Conservation (phyloP, 176 grass and related monocot species). For the Pontederia paniculata region DNA sequence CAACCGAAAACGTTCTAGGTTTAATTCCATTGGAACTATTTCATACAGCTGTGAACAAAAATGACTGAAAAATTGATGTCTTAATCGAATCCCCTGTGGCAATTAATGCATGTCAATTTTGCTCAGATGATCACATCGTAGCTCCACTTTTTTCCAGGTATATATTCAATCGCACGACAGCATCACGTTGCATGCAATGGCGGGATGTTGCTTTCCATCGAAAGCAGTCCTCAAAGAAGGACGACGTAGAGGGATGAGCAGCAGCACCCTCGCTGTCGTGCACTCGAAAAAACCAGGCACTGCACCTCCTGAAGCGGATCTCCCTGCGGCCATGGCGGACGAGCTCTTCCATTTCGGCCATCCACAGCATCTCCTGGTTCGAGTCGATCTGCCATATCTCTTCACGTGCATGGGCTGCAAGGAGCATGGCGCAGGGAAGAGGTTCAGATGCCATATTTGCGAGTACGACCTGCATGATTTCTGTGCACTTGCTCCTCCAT, state of each 20-base stretch:
- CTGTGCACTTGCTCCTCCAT: slow-evolving; percentile 60
- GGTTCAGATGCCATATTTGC: slow-evolving; percentile 72
- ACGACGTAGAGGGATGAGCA: slow-evolving; percentile 15
- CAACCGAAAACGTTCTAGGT: no score
- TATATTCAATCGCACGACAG: neutral
- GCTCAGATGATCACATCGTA: neutral
- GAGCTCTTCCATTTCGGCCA: slow-evolving; percentile 68
- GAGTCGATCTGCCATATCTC: slow-evolving; percentile 51
- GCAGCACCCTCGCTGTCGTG: slow-evolving; percentile 34
- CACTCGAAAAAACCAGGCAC: slow-evolving; percentile 29
- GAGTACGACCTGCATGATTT: slow-evolving; percentile 82
- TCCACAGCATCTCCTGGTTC: slow-evolving; percentile 57
- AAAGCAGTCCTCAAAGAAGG: neutral
- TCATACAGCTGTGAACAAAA: no score
- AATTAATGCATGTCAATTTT: no score
- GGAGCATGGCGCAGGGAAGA: slow-evolving; percentile 66
- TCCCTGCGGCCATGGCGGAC: neutral
- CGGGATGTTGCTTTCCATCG: neutral
- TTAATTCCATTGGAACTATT: no score
- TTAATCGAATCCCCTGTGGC: no score
- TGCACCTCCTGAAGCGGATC: slow-evolving; percentile 9
- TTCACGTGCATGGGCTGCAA: slow-evolving; percentile 88
- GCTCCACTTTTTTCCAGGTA: neutral
- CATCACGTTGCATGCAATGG: neutral
- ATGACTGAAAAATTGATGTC: no score